Conservation (phyloP, 805 yeast species). For the Maudiozyma saulgeensis region DNA sequence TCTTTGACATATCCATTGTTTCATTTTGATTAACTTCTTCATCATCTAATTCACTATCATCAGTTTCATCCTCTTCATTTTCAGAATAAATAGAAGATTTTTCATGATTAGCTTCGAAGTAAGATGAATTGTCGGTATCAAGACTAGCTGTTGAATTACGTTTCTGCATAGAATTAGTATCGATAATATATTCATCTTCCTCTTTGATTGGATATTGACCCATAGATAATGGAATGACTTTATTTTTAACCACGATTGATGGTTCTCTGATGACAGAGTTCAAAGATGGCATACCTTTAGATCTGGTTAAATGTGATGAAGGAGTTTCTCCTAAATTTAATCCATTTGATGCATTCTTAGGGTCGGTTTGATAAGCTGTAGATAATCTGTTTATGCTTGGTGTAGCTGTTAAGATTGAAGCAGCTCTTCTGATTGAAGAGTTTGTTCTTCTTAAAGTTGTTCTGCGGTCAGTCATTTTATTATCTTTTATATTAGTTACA, state of each 20-base stretch:
- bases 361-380: background rate
- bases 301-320: constrained; percentile 13
- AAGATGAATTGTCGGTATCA: constrained; percentile 1
- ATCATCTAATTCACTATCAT: constrained; percentile 11
- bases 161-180: constrained; percentile 9
- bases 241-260: constrained; percentile 28
- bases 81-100: background rate
- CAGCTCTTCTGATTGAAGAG: constrained; percentile 31
- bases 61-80: constrained; percentile 8
- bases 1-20: background rate
- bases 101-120: constrained; percentile 4
- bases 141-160: background rate
- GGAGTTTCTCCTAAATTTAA: background rate
- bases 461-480: background rate
- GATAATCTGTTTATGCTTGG: constrained; percentile 3
- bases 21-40: constrained; percentile 2
- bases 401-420: constrained; percentile 23
- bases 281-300: constrained; percentile 19
- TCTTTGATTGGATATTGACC: constrained; percentile 22
- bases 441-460: constrained; percentile 26
- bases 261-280: constrained; percentile 26
- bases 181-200: constrained; percentile 19
- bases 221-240: constrained; percentile 27
- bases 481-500: too few species aligned
- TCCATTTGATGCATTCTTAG: background rate